Conservation (phyloP, 1,139 yeast genomes). For the Pichia sp. region DNA sequence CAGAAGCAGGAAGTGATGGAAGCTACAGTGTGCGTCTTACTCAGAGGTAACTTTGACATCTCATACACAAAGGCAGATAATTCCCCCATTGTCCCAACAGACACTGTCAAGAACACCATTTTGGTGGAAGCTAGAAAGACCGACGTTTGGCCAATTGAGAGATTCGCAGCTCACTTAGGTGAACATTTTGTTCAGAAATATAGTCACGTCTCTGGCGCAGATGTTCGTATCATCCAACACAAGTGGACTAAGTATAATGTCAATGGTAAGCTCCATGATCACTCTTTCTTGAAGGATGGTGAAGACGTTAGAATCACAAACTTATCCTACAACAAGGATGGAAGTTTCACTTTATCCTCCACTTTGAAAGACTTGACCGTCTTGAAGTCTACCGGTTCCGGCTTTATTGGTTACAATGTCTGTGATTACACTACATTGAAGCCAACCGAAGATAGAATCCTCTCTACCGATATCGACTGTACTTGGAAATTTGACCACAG, state of each 20-base stretch:
- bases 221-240: slow-evolving; percentile 59
- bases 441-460: slow-evolving; percentile 76
- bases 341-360: slow-evolving; percentile 52
- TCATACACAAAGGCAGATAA: slow-evolving; percentile 87
- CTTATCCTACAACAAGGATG: slow-evolving; percentile 44
- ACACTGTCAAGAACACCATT: slow-evolving; percentile 86
- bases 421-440: slow-evolving; percentile 85
- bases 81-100: slow-evolving; percentile 85
- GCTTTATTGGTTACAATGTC: slow-evolving; percentile 78
- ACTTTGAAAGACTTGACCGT: slow-evolving; percentile 80
- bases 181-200: slow-evolving; percentile 74
- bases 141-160: slow-evolving; percentile 85
- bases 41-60: slow-evolving; percentile 69
- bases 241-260: slow-evolving; percentile 75
- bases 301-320: slow-evolving; percentile 64
- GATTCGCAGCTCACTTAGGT: slow-evolving; percentile 80
- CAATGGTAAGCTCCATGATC: slow-evolving; percentile 68
- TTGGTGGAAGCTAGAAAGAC: slow-evolving; percentile 72
- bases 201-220: slow-evolving; percentile 65
- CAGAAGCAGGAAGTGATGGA: slow-evolving; percentile 73
- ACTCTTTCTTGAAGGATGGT: slow-evolving; percentile 80
- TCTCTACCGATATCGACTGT: slow-evolving; percentile 82
- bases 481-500: slow-evolving; percentile 60
- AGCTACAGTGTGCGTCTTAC: slow-evolving; percentile 68
- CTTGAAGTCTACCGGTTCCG: slow-evolving; percentile 88